Base-by-base conservation (phyloP, 345 rosid species). In the Sisymbrium altissimum region DNA sequence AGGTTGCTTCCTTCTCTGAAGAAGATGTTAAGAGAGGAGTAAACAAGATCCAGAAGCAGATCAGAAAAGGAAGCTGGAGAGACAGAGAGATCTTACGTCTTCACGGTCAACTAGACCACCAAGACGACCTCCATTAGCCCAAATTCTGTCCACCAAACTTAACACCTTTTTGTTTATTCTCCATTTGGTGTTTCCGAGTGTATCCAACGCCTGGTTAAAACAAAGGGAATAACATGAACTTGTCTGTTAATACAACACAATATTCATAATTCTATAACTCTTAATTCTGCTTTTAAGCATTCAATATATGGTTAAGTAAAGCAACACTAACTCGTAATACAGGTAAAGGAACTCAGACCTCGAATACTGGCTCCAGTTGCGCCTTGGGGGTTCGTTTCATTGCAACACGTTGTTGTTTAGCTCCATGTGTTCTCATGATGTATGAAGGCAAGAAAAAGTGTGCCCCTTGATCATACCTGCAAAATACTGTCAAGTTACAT, bases 181-280 rank as follows among this genome's bases (percentile, higher is more conserved):
- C 99, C 98, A 96, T 74, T 92, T 96, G 64, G 98, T 86, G 76
- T 84, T 86, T 80, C 99, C 99, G 33, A 96, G 88, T 3, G 97
- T 96, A 86, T 96, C 86, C 75, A 96, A 79, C 40, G 97, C 99
- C 99, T 96, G 88, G 66, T 74, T 69, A 74, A 50, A 58, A 72
- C 75, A 61, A 73, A 59, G 25, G 38, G 18, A 68, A 67, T 30
- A 49, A 59, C 62, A 74, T 18, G 65, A 80, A 30, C 50, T 80
- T 56, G 33, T 36, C 53, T 67, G 27, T 44, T 69, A 25, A 43
- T 43, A 40, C 21, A 75, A 15, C 19, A 74, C 15, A 66, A 27
- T 46, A 38, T 38, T 66, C 62, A 62, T 67, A 27, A 56, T 43
- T 57, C 33, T 29, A 29, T 18, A 69, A 54, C 41, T 46, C 36